Conservation (phyloP, 495 filamentous ascomycete genomes). For the Hypoxylon perforatum region DNA sequence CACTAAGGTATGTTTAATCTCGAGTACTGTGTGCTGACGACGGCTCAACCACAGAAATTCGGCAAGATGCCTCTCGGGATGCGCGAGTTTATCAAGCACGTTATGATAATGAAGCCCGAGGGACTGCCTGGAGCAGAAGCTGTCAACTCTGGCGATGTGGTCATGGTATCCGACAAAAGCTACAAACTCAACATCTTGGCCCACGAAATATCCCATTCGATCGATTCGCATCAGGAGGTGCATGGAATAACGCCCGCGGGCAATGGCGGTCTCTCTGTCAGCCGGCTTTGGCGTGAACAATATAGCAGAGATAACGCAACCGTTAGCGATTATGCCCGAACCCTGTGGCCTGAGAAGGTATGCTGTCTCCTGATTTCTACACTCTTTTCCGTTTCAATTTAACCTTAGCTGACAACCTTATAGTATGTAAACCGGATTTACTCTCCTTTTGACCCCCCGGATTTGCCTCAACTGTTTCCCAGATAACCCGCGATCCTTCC, state of each 20-base stretch:
- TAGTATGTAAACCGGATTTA: too few species aligned
- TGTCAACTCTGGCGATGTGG: conserved; percentile 12
- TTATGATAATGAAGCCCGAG: conserved; percentile 29
- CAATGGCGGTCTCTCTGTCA: conserved; percentile 28
- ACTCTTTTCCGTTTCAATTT: too few species aligned
- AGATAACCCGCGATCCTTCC: too few species aligned
- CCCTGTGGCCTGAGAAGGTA: conserved; percentile 38
- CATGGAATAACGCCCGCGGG: conserved; percentile 2
- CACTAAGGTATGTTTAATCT: not conserved
- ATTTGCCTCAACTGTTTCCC: too few species aligned
- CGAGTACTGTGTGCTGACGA: not conserved
- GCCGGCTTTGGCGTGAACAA: conserved; percentile 40
- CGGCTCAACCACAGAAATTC: conserved; percentile 20
- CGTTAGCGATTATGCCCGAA: conserved; percentile 40
- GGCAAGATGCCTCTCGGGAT: conserved; percentile 47
- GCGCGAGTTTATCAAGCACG: conserved; percentile 41
- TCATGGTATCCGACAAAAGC: conserved; percentile 1
- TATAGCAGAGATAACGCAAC: conserved; percentile 44
- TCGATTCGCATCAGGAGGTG: conserved; percentile 39
- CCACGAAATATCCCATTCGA: conserved; percentile 46
- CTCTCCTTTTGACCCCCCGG: too few species aligned
- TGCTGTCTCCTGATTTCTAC: too few species aligned
- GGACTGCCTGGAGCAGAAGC: not conserved
- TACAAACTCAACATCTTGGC: conserved; percentile 25
- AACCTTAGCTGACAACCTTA: too few species aligned